These are phyloP conservation scores for Fraxinus angustifolia DNA, from an alignment of 305 asterid genomes.

Conservation along the genomic window DNA sequence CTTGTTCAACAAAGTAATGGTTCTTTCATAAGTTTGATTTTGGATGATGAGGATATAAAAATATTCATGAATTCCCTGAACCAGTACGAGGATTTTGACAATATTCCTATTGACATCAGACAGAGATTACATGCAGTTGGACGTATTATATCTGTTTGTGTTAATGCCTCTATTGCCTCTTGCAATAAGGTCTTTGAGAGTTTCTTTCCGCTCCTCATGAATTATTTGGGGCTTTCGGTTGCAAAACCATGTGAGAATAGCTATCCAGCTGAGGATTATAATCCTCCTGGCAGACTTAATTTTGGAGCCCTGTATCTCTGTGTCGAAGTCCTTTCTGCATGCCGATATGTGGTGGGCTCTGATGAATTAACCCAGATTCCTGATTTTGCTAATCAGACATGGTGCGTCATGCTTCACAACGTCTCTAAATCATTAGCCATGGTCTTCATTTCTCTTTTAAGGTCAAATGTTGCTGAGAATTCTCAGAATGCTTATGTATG, in stretches of 20 bases:
- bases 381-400: constrained; percentile 39
- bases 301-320: constrained; percentile 71
- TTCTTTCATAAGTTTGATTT: constrained; percentile 52
- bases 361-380: constrained; percentile 28
- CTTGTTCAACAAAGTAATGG: constrained; percentile 41
- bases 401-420: constrained; percentile 50
- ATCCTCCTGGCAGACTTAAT: constrained; percentile 34
- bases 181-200: constrained; percentile 68
- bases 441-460: constrained; percentile 47
- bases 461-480: constrained; percentile 38
- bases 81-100: constrained; percentile 40
- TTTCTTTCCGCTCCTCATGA: constrained; percentile 60
- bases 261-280: constrained; percentile 26
- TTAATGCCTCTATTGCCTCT: constrained; percentile 51
- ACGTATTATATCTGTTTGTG: constrained; percentile 59
- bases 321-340: constrained; percentile 70
- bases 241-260: constrained; percentile 36
- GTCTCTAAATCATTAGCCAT: constrained; percentile 45
- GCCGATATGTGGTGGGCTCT: constrained; percentile 54
- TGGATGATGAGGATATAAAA: constrained; percentile 62
- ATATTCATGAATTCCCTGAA: constrained; percentile 48
- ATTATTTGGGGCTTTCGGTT: constrained; percentile 54
- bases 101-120: constrained; percentile 49
- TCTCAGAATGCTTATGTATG: constrained; percentile 40
- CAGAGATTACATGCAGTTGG: constrained; percentile 79